Conservation (phyloP, 495 filamentous ascomycete genomes). For the Annulohypoxylon nitens region DNA sequence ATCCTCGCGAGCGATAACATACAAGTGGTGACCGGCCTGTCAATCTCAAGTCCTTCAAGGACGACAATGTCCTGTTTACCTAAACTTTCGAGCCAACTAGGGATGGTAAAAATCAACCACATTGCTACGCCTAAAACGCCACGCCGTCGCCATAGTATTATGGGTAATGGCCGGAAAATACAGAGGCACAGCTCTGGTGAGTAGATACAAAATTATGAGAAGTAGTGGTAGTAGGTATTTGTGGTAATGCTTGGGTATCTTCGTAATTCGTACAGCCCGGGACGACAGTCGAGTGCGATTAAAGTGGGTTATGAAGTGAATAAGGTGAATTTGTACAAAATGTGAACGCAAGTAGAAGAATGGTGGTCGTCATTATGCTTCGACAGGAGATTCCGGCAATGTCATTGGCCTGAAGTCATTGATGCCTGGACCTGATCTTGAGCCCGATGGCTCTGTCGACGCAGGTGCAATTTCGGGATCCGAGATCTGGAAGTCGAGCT, state of each 20-base stretch:
- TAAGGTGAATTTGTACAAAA: conserved; percentile 33
- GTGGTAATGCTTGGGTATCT: conserved; percentile 44
- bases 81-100: conserved; percentile 1
- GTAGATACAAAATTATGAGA: conserved; percentile 52
- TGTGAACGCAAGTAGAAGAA: not conserved
- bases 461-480: conserved; percentile 74
- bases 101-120: conserved; percentile 23
- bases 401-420: conserved; percentile 33
- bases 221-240: conserved; percentile 44
- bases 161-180: conserved; percentile 14
- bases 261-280: conserved; percentile 47
- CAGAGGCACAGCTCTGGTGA: conserved; percentile 34
- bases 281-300: conserved; percentile 40
- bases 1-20: conserved; percentile 23
- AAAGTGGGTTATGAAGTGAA: conserved; percentile 39
- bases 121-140: conserved; percentile 37
- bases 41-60: conserved; percentile 25
- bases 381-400: conserved; percentile 30
- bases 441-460: conserved; percentile 45
- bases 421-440: conserved; percentile 45
- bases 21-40: conserved; percentile 30
- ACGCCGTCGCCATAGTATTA: conserved; percentile 33
- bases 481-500: conserved; percentile 87
- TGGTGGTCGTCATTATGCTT: conserved; percentile 1
- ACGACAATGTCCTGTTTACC: conserved; percentile 11